Percentiles rank a stretch among this genome's conserved stretches.
phyloP scores from a whole-genome alignment of 1,139 yeast species.

The Candida frijolesensis region DNA sequence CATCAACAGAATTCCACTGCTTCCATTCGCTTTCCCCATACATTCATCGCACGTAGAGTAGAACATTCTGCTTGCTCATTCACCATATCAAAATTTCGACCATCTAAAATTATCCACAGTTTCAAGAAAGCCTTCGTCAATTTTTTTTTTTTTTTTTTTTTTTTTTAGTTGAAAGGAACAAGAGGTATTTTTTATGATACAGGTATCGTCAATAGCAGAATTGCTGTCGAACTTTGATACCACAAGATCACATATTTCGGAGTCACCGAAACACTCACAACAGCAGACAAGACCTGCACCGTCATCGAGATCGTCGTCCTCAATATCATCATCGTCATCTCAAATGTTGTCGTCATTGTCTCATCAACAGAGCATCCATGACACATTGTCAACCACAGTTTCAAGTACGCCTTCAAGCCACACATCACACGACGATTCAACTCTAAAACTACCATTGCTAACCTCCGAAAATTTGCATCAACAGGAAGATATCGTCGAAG shows the following conservation, averaged over 20 bases:
- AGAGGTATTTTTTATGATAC: conserved; percentile 6
- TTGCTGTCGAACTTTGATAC: neutral
- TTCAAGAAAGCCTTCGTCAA: neutral
- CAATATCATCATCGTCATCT: neutral
- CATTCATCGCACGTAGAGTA: neutral
- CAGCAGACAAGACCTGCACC: conserved; percentile 1
- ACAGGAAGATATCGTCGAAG: conserved; percentile 6
- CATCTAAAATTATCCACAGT: no score
- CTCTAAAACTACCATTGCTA: conserved; percentile 11
- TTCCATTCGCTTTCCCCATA: neutral
- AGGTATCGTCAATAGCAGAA: conserved; percentile 9
- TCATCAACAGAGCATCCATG: conserved; percentile 1
- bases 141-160: neutral
- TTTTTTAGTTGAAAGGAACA: neutral
- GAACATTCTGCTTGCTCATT: no score
- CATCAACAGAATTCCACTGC: neutral
- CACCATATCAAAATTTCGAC: no score
- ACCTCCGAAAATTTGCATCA: conserved; percentile 13
- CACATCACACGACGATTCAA: conserved; percentile 5
- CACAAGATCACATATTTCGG: conserved; percentile 3
- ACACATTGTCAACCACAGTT: neutral
- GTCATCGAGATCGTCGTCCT: neutral
- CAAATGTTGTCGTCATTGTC: conserved; percentile 2
- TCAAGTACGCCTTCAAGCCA: conserved; percentile 2
- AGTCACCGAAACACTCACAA: neutral